Conservation (phyloP, 73 alveolate genomes). For the Paramecium primaurelia region DNA sequence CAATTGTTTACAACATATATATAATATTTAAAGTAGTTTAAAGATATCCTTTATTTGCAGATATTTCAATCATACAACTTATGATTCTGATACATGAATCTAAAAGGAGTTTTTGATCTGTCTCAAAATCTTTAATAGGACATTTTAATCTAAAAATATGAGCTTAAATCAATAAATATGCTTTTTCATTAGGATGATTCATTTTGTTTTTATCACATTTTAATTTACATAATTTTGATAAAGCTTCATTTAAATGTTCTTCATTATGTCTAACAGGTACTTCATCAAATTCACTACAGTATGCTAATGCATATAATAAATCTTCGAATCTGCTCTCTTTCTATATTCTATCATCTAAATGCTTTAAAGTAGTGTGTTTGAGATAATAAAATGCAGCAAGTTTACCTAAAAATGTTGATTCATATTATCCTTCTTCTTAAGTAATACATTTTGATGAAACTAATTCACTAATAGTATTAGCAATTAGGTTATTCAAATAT, state of each 20-base stretch:
- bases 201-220: constrained; percentile 80
- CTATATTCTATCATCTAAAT: constrained; percentile 69
- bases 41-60: constrained; percentile 66
- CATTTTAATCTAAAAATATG: constrained; percentile 90
- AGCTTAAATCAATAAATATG: constrained; percentile 92
- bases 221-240: constrained; percentile 87
- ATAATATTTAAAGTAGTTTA: neutral
- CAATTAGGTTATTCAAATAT: constrained; percentile 65
- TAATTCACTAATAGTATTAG: constrained; percentile 73
- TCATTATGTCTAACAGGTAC: constrained; percentile 99
- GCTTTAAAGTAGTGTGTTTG: constrained; percentile 86
- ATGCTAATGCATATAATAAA: constrained; percentile 76
- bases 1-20: constrained; percentile 25
- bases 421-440: constrained; percentile 80
- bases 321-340: constrained; percentile 62
- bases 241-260: constrained; percentile 94
- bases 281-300: constrained; percentile 91
- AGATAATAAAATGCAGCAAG: constrained; percentile 95
- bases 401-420: constrained; percentile 87
- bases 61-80: constrained; percentile 93
- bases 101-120: constrained; percentile 95
- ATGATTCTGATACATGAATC: constrained; percentile 93
- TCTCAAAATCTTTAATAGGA: constrained; percentile 96
- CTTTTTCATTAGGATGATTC: constrained; percentile 89
- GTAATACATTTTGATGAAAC: constrained; percentile 85